A percentile compares a stretch with the other conserved stretches of the same genome.
phyloP scores from a whole-genome alignment of 176 grass and related monocot species.

The Lolium rigidum region DNA sequence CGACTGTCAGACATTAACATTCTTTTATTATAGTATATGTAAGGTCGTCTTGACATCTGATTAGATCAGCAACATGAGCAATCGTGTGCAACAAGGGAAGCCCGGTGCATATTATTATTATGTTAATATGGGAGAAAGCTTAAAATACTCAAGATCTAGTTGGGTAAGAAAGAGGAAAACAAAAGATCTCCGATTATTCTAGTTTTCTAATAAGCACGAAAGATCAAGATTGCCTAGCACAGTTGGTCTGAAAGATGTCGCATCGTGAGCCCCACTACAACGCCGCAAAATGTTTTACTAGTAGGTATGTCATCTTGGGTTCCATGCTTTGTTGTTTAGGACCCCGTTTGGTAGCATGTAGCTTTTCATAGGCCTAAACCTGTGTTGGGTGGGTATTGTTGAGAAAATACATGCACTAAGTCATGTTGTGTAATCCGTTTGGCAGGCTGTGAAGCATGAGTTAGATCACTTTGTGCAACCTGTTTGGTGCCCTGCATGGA shows the following conservation, averaged over 20 bases:
- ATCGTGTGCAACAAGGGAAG: constrained; percentile 25
- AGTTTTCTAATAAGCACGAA: neutral
- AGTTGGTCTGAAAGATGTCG: neutral
- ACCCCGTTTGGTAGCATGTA: no score
- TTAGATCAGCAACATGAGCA: constrained; percentile 6
- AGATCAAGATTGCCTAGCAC: neutral
- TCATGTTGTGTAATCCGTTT: no score
- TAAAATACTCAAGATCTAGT: neutral
- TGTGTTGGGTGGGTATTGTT: no score
- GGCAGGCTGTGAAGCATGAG: no score
- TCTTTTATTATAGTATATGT: neutral
- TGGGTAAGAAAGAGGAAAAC: neutral
- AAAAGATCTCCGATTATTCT: neutral
- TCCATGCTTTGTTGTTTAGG: neutral
- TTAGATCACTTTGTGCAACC: no score
- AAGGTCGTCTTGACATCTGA: neutral
- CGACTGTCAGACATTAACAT: neutral
- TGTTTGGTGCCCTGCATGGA: no score
- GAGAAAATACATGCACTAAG: no score
- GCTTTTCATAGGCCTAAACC: no score
- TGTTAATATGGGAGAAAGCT: neutral
- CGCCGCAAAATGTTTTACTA: neutral
- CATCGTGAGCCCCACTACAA: constrained; percentile 11
- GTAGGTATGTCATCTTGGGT: constrained; percentile 25
- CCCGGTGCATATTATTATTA: neutral